Evolutionary conservation across 352 stramenopile genomes (phyloP), one percentile per base, ranked within the genome.

Genomic region (Pythium pyrilobum): DNA sequence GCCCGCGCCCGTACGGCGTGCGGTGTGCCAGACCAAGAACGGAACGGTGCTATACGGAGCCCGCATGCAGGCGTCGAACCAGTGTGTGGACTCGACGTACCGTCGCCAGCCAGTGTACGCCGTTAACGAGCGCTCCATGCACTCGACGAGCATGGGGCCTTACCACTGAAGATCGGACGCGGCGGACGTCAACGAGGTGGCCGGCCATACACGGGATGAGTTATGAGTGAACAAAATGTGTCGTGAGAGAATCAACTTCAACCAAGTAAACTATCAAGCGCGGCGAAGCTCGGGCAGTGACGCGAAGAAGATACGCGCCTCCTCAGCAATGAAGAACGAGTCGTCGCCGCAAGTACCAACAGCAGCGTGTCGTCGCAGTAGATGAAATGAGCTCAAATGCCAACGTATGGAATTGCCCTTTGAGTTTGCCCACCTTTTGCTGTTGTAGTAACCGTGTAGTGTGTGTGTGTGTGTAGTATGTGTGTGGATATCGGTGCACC

Each of bases 391-490:
- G 21, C 49, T 42, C 46, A 52, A 53, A 56, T 59, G 49, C 28
- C 57, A 65, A 65, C 57, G 49, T 51, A 59, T 52, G 57, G 50
- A 65, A 65, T 65, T 65, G 57, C 43, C 33, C 7, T 60, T 58
- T 58, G 51, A 44, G 18, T 59, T 36, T 36, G 31, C 52, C 7
- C 15, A 43, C 4, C 37, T 27, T 43, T n/a, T n/a, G n/a, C n/a
- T n/a, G n/a, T n/a, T n/a, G 31, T 36, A 36, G 31, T 36, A 36
- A 13, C 13, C 8, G 31, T 36, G 31, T 36, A 36, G 8, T 36
- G 31, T 36, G 31, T 13, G 31, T 8, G 8, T 13, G 8, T 8
- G 31, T 36, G 34, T 34, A 34, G 29, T 34, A 12, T 34, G 29
- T 34, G 29, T 34, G 7, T 34, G 29, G 29, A n/a, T n/a, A n/a